Base-by-base conservation (phyloP, 352 stramenopile species). In the Phytophthora tubulina region DNA sequence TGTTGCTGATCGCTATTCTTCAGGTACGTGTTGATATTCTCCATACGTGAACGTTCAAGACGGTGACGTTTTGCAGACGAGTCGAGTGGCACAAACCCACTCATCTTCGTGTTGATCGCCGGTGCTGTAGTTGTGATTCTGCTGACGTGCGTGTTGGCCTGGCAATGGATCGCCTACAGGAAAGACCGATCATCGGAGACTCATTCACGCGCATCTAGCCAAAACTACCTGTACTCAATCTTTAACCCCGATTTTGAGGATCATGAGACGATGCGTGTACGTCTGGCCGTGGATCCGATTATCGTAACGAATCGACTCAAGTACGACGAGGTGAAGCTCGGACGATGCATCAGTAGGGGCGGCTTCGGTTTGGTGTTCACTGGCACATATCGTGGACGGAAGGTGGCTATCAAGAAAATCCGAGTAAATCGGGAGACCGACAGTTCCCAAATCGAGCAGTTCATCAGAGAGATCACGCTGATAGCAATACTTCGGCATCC, bases 381-480 rank as follows among this genome's bases (percentile, higher is more conserved):
- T 3, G 82, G 74, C 41, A 76, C 58, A 4, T 81, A 84, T 63
- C 66, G 70, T 14, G 55, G 66, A 8, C 61, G 68, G 4, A 11
- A 46, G 2, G 73, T 90, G 9, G 82, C 76, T 2, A 64, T 90
- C 44, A 89, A 90, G 59, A 76, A 82, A 27, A 74, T 90, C 9
- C 53, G 68, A 5, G 53, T 66, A 14, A 74, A 74, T 7, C 48
- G 31, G 1, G 69, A 79, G 70, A 78, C 33, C 39, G 70, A 53
- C 36, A 9, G 15, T 5, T 44, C 51, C 10, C 71, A 81, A 36
- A 75, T 85, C 32, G 55, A 77, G 30, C 53, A 70, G 35, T 86
- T 86, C 31, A 73, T 88, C 41, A 55, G 63, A 10, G 82, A 90
- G 51, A 80, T 85, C 30, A 55, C 71, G 8, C 70, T 86, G 15